Evolutionary conservation across 257 asterid genomes (phyloP).

Genomic region (Gentiana dahurica): DNA sequence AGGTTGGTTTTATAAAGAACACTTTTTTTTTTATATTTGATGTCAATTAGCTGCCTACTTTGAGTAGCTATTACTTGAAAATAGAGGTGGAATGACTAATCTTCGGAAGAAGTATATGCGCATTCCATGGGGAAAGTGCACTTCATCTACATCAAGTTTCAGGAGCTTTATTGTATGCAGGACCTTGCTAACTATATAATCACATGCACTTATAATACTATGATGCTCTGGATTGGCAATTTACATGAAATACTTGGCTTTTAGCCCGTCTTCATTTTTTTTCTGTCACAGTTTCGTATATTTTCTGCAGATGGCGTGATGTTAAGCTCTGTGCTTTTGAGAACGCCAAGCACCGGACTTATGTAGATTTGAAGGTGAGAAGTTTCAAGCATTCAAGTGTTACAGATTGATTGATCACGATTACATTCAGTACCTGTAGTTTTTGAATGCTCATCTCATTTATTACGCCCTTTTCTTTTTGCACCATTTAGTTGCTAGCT

Average conservation of each 20-base stretch:
- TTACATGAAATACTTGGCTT: not conserved
- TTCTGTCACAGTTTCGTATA: not conserved
- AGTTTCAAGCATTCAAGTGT: not conserved
- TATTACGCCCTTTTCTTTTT: not conserved
- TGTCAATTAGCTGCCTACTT: no score
- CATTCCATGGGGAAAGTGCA: no score
- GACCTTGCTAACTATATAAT: no score
- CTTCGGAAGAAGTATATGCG: no score
- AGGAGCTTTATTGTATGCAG: no score
- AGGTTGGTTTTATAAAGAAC: slow-evolving; percentile 31
- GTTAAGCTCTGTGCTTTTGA: slow-evolving; percentile 91
- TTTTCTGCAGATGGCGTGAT: slow-evolving; percentile 83
- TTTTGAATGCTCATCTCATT: not conserved
- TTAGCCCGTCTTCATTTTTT: not conserved
- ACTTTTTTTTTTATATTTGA: not conserved
- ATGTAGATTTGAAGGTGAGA: slow-evolving; percentile 85
- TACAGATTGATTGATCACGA: not conserved
- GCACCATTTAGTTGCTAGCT: not conserved
- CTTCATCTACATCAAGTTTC: no score
- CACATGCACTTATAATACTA: no score
- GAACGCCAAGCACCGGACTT: slow-evolving; percentile 80
- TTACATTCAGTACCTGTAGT: not conserved
- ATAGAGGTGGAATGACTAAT: no score
- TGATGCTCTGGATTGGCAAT: no score
- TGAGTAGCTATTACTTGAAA: no score